Base-by-base conservation (phyloP, 768 basidiomycete genomes). In the Hygrocybe punicea region DNA sequence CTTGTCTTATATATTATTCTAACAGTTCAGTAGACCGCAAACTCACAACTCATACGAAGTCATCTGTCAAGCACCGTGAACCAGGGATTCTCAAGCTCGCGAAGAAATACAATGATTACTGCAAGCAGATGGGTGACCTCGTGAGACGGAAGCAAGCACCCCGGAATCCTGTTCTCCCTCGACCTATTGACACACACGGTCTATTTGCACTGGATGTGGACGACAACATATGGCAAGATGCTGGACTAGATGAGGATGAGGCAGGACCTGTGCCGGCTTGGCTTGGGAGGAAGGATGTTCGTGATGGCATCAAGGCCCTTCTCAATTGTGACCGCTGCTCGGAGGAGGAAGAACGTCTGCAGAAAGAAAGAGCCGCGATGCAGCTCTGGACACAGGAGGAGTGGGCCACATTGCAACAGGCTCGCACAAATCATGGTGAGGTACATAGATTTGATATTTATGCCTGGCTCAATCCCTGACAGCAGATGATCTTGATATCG, bases 161-260 rank as follows among this genome's bases (percentile, higher is more conserved):
- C 1, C 34, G 21, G 2, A 57, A 62, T 25, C 65, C 68, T 11
- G 11, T 63, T 9, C 49, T 57, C 0, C 74, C 72, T 13, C 40
- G 51, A 4, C 49, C 48, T 6, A 70, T 75, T 34, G 55, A 61
- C 1, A 24, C 24, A 9, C 51, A 63, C 10, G 58, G 61, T 1
- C 45, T 76, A 3, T 76, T 67, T 42, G 53, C 56, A 1, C 61
- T 76, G 0, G 72, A 75, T 62, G 70, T 76, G 24, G 72, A 74
- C 63, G 71, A 73, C 58, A 59, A 62, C 16, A 72, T 75, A 16
- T 76, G 74, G 71, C 29, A 29, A 29, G 29, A 29, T 29, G 29
- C 65, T 44, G 70, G 70, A 1, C 60, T 75, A 17, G 62, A 59
- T 37, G 65, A 70, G 21, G 60, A 67, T 40, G 57, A 57, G 8